A percentile compares a stretch with the other conserved stretches of the same genome.
Evolutionary conservation across 768 basidiomycete genomes (phyloP).

Genomic region (Tubosaeta sp.): DNA sequence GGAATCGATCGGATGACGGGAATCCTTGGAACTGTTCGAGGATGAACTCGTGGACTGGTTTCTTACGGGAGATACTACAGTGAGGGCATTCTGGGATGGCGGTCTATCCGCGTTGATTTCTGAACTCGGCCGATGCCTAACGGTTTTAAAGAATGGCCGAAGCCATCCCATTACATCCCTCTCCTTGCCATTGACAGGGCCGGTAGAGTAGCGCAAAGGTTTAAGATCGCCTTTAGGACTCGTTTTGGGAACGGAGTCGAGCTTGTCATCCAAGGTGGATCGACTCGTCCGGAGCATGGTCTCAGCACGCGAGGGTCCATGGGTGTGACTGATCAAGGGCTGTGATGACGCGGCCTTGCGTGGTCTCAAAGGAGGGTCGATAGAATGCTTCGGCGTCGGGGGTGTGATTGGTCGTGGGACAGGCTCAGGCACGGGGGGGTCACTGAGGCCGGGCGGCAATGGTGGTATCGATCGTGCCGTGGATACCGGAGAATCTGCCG

Average conservation of each 20-base stretch:
- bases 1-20: constrained; percentile 19
- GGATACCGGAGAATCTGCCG: constrained; percentile 25
- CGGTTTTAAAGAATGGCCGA: constrained; percentile 21
- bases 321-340: constrained; percentile 15
- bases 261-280: constrained; percentile 24
- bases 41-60: constrained; percentile 21
- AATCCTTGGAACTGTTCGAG: constrained; percentile 24
- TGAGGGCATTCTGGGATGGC: constrained; percentile 8
- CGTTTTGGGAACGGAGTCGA: constrained; percentile 5
- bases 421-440: constrained; percentile 13
- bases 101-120: constrained; percentile 16
- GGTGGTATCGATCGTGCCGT: constrained; percentile 20
- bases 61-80: constrained; percentile 17
- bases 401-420: constrained; percentile 19
- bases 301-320: constrained; percentile 14
- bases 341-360: constrained; percentile 17
- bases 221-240: constrained; percentile 18
- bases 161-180: constrained; percentile 37
- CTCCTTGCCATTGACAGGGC: constrained; percentile 25
- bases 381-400: constrained; percentile 16
- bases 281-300: constrained; percentile 21
- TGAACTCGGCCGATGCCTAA: constrained; percentile 21
- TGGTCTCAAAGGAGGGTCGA: constrained; percentile 15
- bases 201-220: constrained; percentile 26
- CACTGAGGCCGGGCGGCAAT: constrained; percentile 37